These are phyloP conservation scores for Geotrichum aggregatum DNA, from an alignment of 1,139 yeast species.

Conservation along the genomic window DNA sequence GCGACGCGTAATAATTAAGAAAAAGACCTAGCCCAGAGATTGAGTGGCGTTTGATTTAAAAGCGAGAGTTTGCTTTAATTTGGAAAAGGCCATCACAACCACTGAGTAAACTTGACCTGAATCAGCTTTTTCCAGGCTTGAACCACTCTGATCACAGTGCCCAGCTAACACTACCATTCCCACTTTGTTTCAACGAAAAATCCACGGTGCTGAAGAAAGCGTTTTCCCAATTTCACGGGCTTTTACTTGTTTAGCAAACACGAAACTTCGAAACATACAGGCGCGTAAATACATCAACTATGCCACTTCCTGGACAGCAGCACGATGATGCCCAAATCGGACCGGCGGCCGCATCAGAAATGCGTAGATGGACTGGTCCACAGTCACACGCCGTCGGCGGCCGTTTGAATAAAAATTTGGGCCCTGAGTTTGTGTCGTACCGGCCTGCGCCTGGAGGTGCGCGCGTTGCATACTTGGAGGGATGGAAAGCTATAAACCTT, in stretches of 20 bases:
- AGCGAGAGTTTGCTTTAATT: background rate
- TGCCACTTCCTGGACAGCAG: conserved; percentile 12
- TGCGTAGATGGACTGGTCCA: conserved; percentile 8
- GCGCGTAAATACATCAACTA: background rate
- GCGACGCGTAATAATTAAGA: conserved; percentile 1
- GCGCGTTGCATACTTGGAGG: conserved; percentile 43
- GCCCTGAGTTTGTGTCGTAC: conserved; percentile 84
- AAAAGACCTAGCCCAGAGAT: background rate
- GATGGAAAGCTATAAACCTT: conserved; percentile 45
- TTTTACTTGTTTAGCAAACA: no score
- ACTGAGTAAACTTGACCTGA: no score
- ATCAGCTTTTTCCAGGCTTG: no score
- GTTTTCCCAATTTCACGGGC: no score
- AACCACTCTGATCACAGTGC: background rate
- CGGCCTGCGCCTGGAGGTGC: conserved; percentile 58
- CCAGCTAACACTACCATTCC: no score
- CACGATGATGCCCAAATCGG: background rate
- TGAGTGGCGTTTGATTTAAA: conserved; percentile 1
- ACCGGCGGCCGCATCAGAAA: background rate
- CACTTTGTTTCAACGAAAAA: no score
- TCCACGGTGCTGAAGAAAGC: no score
- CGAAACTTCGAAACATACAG: no score
- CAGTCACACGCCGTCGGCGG: conserved; percentile 24
- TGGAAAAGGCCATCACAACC: no score
- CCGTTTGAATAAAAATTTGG: conserved; percentile 44